Evolutionary conservation across 1,139 yeast species (phyloP), one percentile per base, ranked within the genome.

Genomic region (Suhomyces anneliseae): DNA sequence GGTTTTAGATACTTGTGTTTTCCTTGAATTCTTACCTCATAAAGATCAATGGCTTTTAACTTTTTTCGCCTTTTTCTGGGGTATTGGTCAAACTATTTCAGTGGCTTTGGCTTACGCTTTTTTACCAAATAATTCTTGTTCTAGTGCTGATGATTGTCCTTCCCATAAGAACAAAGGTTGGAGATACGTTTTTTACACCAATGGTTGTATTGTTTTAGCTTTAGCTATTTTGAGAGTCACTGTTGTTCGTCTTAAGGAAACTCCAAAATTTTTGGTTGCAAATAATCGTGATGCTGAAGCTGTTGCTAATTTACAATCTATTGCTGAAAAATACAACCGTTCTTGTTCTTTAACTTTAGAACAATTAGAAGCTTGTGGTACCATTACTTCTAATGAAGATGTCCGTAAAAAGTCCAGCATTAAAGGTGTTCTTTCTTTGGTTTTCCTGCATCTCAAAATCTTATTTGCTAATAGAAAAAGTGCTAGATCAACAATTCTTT

Each of bases 31-130:
- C 45, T 58, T 64, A 40, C 70, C 70, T 8, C 59, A 51, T 40
- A 55, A 52, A 34, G 48, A 55, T 48, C 61, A 59, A 29, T 62
- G 65, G 65, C 62, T 82, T 49, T 69, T 80, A 45, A 66, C 73
- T 1, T 63, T 69, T 40, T 68, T 69, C 52, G 74, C 74, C 6
- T 64, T 65, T 38, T 68, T 64, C 51, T 69, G 74, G 74, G 67
- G 72, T 9, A 54, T 69, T 35, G 74, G 74, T 31, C 73, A 68
- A 49, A 61, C 66, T 34, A 55, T 68, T 38, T 67, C 70, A 3
- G 66, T 64, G 32, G 56, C 64, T 14, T 52, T 69, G 27, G 71
- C 72, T 2, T 70, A 60, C 54, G 71, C 69, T 0, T 68, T 69
- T 44, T 59, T 69, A 45, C 71, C 67, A 39, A 59, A 55, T 42